phyloP scores from a whole-genome alignment of 768 basidiomycete genomes.

The Russula foetens region DNA sequence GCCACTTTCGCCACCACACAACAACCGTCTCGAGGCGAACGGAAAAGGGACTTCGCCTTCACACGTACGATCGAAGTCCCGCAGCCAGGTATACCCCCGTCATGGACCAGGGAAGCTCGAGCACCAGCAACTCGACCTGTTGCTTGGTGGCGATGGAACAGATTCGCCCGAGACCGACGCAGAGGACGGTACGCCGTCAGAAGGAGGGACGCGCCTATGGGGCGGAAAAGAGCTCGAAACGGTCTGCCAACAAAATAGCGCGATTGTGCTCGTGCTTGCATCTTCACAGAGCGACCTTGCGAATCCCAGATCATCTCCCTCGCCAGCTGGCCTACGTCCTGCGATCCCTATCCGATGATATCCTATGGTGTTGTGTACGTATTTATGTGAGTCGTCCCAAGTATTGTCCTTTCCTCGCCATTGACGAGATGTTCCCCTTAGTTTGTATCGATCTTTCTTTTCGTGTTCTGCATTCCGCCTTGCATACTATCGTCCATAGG shows the following conservation, averaged over 20 bases:
- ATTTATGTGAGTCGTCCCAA: conserved; percentile 6
- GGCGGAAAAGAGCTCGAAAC: conserved; percentile 78
- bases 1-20: conserved; percentile 24
- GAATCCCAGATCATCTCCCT: conserved; percentile 22
- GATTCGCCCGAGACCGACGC: conserved; percentile 20
- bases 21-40: conserved; percentile 9
- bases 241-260: conserved; percentile 85
- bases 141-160: conserved; percentile 5
- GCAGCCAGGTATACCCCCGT: conserved; percentile 59
- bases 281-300: conserved; percentile 46
- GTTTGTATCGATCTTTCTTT: neutral
- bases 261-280: conserved; percentile 67
- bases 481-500: neutral
- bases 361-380: neutral
- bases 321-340: conserved; percentile 1
- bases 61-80: conserved; percentile 59
- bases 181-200: conserved; percentile 29
- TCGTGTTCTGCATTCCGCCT: neutral
- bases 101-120: conserved; percentile 60
- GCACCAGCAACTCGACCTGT: conserved; percentile 37
- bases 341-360: conserved; percentile 10
- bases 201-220: conserved; percentile 48
- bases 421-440: neutral
- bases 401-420: neutral
- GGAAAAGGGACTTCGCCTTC: conserved; percentile 12